phyloP scores from a whole-genome alignment of 257 asterid genomes.

The Solanum tarijense region DNA sequence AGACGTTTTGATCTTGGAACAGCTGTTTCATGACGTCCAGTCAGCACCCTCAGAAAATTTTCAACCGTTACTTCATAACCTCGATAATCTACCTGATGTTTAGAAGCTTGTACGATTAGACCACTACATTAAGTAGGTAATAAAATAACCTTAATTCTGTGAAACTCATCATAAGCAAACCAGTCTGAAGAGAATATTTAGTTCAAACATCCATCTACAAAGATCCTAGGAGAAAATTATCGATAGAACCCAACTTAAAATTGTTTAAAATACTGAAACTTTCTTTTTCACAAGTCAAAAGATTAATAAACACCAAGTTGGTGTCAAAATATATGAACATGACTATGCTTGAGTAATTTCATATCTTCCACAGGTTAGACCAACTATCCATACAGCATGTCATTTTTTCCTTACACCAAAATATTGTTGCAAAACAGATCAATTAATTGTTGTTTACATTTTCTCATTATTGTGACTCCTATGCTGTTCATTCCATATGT shows the following conservation, averaged over 20 bases:
- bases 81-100: slow-evolving; percentile 81
- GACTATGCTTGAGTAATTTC: not conserved
- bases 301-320: not conserved
- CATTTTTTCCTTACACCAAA: not conserved
- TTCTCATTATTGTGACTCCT: not conserved
- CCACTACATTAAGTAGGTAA: not conserved
- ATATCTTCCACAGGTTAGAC: not conserved
- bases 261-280: not conserved
- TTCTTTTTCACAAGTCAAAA: not conserved
- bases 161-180: not conserved
- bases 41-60: slow-evolving; percentile 69
- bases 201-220: not conserved
- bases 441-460: not conserved
- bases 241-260: not conserved
- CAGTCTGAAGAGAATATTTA: not conserved
- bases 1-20: slow-evolving; percentile 96
- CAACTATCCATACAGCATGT: not conserved
- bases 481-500: not conserved
- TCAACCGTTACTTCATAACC: slow-evolving; percentile 98
- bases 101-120: slow-evolving; percentile 21
- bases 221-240: not conserved
- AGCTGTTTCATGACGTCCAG: slow-evolving; percentile 90
- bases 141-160: not conserved
- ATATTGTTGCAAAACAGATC: not conserved
- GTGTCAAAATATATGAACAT: not conserved